Evolutionary conservation across 106 monocot genomes (phyloP).

Genomic region (Phalaenopsis aphrodite): DNA sequence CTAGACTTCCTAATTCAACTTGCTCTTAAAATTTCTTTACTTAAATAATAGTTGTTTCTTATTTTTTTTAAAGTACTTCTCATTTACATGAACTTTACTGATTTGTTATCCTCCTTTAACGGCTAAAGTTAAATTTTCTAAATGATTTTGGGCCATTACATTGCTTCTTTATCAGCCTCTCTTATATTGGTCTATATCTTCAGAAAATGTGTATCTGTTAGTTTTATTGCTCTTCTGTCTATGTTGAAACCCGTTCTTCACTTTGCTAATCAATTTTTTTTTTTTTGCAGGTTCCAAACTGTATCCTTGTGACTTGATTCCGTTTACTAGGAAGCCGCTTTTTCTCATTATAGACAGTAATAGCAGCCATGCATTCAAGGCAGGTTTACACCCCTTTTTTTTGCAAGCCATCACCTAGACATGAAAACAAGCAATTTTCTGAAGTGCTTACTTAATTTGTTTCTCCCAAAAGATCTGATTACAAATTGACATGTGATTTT

Average conservation of each 20-base stretch:
- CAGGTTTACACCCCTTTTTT: conserved; percentile 27
- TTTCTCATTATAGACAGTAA: conserved; percentile 87
- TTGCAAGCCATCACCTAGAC: neutral
- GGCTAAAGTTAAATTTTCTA: neutral
- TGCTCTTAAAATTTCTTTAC: neutral
- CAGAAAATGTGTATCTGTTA: neutral
- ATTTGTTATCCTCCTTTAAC: neutral
- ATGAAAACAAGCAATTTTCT: neutral
- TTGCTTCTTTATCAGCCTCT: neutral
- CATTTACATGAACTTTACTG: neutral
- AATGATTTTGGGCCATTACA: neutral
- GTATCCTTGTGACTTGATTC: conserved; percentile 83
- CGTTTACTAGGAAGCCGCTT: conserved; percentile 89
- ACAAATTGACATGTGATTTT: neutral
- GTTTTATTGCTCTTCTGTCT: neutral
- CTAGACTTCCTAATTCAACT: neutral
- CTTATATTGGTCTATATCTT: neutral
- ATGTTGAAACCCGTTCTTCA: neutral
- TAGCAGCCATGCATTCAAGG: conserved; percentile 76
- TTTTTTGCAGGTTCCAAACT: conserved; percentile 56
- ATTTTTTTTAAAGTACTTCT: neutral
- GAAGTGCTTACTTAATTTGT: neutral
- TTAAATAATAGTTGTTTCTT: neutral
- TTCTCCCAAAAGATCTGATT: neutral
- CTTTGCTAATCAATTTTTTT: neutral